Evolutionary conservation across 345 rosid species (phyloP), one percentile per base, ranked within the genome.

Genomic region (Psidium guajava): DNA sequence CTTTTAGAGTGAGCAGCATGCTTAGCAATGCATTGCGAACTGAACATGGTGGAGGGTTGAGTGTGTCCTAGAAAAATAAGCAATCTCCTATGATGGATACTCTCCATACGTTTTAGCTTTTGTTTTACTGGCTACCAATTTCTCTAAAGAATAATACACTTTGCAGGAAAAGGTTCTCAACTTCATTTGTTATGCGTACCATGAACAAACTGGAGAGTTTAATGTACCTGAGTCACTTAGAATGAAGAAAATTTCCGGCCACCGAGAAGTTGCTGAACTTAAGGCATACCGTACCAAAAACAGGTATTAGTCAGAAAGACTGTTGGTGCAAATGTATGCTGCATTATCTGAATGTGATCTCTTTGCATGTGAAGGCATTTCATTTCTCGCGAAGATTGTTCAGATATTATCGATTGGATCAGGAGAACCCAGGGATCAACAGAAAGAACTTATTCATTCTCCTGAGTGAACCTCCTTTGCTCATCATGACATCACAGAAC

Each of bases 151-250:
- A 58, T 42, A 28, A 58, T 42, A 24, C 55, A 8, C 21, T 83
- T 84, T 77, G 86, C 94, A 96, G 99, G 96, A 96, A 57, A 85
- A 86, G 54, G 94, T 96, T 87, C 92, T 93, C 86, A 59, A 94
- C 86, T 94, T 90, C 83, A 86, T 95, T 16, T 81, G 74, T 57
- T 92, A 93, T 90, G 95, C 96, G 56, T 95, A 93, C 88, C 90
- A 91, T 85, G 89, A 86, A 49, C 87, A 92, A 86, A 83, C 87
- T 36, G 95, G 92, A 82, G 88, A 85, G 7, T 3, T 95, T 52
- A 86, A 81, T 77, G 91, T 96, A 84, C 97, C 96, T 0, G 92
- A 94, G 82, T 84, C 92, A 81, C 91, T 95, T 24, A 88, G 83
- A 88, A 95, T 95, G 93, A 87, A 85, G 74, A 97, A 90, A 61